A percentile compares a stretch with the other conserved stretches of the same genome.
These are phyloP conservation scores for Cokeromyces recurvatus DNA, from an alignment of 371 early-diverging fungal species.

Conservation along the genomic window DNA sequence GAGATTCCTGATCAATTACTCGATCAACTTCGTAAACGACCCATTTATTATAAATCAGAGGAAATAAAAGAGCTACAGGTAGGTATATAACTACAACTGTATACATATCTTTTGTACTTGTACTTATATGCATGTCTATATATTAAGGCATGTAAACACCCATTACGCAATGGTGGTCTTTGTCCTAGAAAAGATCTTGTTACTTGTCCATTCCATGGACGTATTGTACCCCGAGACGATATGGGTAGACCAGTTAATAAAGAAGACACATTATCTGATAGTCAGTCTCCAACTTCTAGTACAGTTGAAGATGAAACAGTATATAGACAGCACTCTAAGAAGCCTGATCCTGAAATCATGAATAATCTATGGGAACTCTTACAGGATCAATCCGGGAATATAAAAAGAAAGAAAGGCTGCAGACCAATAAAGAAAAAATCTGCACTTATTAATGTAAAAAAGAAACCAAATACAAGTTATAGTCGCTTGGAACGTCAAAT, in stretches of 20 bases:
- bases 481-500: slow-evolving; percentile 40
- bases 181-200: slow-evolving; percentile 67
- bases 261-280: not conserved
- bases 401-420: slow-evolving; percentile 17
- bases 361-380: slow-evolving; percentile 51
- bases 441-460: slow-evolving; percentile 49
- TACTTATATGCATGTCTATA: not conserved
- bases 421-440: slow-evolving; percentile 45
- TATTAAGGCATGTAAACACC: slow-evolving; percentile 49
- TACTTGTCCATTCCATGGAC: slow-evolving; percentile 72
- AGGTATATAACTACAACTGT: not conserved
- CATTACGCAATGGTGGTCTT: slow-evolving; percentile 59
- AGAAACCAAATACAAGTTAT: slow-evolving; percentile 42
- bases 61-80: slow-evolving; percentile 42
- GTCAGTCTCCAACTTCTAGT: not conserved
- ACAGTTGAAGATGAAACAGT: not conserved
- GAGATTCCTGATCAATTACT: slow-evolving; percentile 51
- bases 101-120: too few species aligned
- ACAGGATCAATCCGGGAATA: slow-evolving; percentile 44
- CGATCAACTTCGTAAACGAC: slow-evolving; percentile 47
- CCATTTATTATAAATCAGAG: slow-evolving; percentile 41
- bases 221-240: slow-evolving; percentile 64
- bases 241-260: slow-evolving; percentile 30
- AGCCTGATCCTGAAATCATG: slow-evolving; percentile 4
- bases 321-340: not conserved